phyloP scores from a whole-genome alignment of 2,329 filamentous ascomycete genomes.

The Trichoderma aggressivum region DNA sequence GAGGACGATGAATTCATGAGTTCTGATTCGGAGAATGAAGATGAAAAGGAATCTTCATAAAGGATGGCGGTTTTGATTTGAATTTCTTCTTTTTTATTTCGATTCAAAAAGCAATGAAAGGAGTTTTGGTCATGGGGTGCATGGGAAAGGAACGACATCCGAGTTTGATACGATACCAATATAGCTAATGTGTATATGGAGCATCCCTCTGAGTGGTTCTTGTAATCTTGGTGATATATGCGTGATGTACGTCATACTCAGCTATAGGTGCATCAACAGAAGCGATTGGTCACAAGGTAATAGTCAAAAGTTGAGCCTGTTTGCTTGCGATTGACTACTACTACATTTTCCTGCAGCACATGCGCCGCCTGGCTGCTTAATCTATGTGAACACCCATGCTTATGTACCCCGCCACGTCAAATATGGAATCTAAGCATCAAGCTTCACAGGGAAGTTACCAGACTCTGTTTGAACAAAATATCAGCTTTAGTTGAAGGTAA shows the following conservation, averaged over 20 bases:
- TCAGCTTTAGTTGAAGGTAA: slow-evolving; percentile 20
- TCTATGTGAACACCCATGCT: slow-evolving; percentile 28
- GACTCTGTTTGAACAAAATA: slow-evolving; percentile 45
- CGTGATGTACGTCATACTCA: slow-evolving; percentile 11
- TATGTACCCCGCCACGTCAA: slow-evolving; percentile 22
- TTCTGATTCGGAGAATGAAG: slow-evolving; percentile 47
- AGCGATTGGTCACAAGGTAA: not conserved
- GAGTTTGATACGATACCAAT: slow-evolving; percentile 4
- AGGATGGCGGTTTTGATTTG: not conserved
- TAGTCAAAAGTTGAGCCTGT: slow-evolving; percentile 22
- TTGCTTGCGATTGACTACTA: slow-evolving; percentile 30
- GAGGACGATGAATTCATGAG: slow-evolving; percentile 75
- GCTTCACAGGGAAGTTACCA: slow-evolving; percentile 64
- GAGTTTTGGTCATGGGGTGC: slow-evolving; percentile 1
- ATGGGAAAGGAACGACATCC: not conserved
- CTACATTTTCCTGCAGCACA: slow-evolving; percentile 36
- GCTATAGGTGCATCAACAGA: not conserved
- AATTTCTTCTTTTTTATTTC: not conserved
- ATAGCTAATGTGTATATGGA: not conserved
- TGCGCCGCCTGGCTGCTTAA: slow-evolving; percentile 34
- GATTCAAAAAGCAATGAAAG: not conserved
- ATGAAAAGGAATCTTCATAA: not conserved
- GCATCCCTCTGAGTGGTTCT: not conserved
- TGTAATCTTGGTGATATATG: not conserved
- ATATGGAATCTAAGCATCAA: slow-evolving; percentile 51